These are phyloP conservation scores for Hypericum androsaemum DNA, from an alignment of 345 rosid genomes.

Conservation along the genomic window DNA sequence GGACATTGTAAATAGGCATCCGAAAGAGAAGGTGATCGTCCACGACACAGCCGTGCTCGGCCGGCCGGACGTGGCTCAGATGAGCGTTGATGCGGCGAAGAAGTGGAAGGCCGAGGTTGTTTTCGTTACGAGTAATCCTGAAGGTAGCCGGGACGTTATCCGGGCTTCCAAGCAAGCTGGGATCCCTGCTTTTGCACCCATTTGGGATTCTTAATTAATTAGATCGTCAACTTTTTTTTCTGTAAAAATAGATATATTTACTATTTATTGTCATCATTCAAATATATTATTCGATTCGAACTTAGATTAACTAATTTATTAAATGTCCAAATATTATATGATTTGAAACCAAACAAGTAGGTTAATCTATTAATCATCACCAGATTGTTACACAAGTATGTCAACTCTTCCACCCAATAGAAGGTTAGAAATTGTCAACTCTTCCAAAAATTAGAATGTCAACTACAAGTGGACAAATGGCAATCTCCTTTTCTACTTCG, in stretches of 20 bases:
- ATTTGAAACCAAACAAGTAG: no score
- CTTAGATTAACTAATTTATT: no score
- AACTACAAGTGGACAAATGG: no score
- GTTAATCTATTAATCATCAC: no score
- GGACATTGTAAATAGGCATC: conserved; percentile 41
- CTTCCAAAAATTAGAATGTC: no score
- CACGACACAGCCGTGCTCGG: conserved; percentile 59
- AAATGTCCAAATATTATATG: no score
- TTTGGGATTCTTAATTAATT: conserved; percentile 61
- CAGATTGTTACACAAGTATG: no score
- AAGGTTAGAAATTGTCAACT: no score
- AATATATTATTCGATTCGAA: no score
- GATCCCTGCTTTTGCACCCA: conserved; percentile 79
- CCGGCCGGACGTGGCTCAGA: conserved; percentile 57
- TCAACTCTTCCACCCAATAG: no score
- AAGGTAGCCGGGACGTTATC: conserved; percentile 76
- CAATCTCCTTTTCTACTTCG: no score
- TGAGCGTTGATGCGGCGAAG: conserved; percentile 57
- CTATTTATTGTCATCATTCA: neutral
- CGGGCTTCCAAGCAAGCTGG: conserved; percentile 50
- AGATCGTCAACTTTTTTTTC: neutral
- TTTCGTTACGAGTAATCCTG: conserved; percentile 81
- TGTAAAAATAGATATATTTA: neutral
- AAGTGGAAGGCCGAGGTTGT: conserved; percentile 66
- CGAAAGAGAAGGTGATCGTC: conserved; percentile 48